These are phyloP conservation scores for Didymella segeticola DNA, from an alignment of 2,329 filamentous ascomycete species.

Conservation along the genomic window DNA sequence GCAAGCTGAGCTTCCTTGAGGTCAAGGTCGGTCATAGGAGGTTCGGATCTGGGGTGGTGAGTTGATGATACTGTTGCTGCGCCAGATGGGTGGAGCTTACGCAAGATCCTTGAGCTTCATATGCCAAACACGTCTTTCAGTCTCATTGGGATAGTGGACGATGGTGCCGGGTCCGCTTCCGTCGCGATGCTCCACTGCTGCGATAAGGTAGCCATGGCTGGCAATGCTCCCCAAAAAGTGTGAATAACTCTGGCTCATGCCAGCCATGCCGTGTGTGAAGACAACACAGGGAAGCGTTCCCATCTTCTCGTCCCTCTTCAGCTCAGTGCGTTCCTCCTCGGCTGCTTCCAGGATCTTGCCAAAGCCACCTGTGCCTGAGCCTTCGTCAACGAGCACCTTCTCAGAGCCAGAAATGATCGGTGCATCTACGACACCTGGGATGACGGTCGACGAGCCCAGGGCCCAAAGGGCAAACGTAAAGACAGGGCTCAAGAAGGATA, in stretches of 20 bases:
- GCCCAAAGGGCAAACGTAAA: constrained; percentile 53
- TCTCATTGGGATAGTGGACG: constrained; percentile 46
- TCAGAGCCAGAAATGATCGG: constrained; percentile 43
- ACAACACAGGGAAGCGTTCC: constrained; percentile 52
- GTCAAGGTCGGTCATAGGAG: constrained; percentile 42
- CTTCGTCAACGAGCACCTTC: constrained; percentile 31
- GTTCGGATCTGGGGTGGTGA: constrained; percentile 25
- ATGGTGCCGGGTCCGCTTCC: constrained; percentile 54
- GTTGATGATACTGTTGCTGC: background rate
- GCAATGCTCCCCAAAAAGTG: constrained; percentile 56
- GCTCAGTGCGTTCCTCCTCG: constrained; percentile 29
- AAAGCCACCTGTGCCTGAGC: constrained; percentile 21
- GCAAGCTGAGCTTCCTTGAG: constrained; percentile 53
- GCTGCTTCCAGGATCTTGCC: constrained; percentile 24
- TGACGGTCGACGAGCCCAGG: constrained; percentile 50
- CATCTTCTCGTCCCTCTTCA: constrained; percentile 33
- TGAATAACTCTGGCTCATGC: constrained; percentile 54
- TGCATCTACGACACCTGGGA: constrained; percentile 54
- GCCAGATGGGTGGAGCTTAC: constrained; percentile 10
- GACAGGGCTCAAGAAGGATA: constrained; percentile 47
- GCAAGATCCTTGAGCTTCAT: constrained; percentile 45
- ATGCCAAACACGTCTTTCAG: constrained; percentile 47
- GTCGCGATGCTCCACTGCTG: constrained; percentile 56
- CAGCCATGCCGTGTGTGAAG: constrained; percentile 57
- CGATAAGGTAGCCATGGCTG: constrained; percentile 54